A percentile compares a stretch with the other conserved stretches of the same genome.
These are phyloP conservation scores for Aspergillus ibericus DNA, from an alignment of 2,329 filamentous ascomycete genomes.

Conservation along the genomic window DNA sequence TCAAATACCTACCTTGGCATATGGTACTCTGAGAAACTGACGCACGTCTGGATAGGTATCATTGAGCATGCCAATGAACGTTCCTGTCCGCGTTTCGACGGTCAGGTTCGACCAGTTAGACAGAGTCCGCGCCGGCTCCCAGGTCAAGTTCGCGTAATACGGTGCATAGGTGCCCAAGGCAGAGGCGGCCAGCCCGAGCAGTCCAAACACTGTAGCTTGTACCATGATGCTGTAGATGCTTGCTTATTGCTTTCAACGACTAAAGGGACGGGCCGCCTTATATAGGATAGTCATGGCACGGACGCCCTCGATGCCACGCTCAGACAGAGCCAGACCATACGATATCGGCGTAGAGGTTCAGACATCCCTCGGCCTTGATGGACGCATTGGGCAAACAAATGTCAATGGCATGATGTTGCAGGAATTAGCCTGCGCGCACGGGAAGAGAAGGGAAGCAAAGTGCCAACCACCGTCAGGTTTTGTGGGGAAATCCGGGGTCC, in stretches of 20 bases:
- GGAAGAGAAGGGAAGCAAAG: background rate
- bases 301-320: background rate
- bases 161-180: constrained; percentile 4
- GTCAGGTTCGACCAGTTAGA: constrained; percentile 19
- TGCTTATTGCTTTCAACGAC: too few relatives aligned
- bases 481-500: background rate
- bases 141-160: constrained; percentile 20
- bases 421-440: background rate
- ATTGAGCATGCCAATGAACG: constrained; percentile 34
- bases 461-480: background rate
- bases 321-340: background rate
- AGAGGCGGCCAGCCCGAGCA: background rate
- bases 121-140: constrained; percentile 16
- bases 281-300: background rate
- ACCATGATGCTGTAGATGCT: background rate
- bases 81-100: constrained; percentile 15
- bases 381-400: background rate
- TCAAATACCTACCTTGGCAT: constrained; percentile 25
- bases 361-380: background rate
- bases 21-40: constrained; percentile 40
- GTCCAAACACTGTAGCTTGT: background rate
- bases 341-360: background rate
- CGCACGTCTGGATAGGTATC: constrained; percentile 37
- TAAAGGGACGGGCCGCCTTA: background rate
- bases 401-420: background rate